These are phyloP conservation scores for Phytopythium ostracodes DNA, from an alignment of 352 stramenopile genomes.

Conservation along the genomic window DNA sequence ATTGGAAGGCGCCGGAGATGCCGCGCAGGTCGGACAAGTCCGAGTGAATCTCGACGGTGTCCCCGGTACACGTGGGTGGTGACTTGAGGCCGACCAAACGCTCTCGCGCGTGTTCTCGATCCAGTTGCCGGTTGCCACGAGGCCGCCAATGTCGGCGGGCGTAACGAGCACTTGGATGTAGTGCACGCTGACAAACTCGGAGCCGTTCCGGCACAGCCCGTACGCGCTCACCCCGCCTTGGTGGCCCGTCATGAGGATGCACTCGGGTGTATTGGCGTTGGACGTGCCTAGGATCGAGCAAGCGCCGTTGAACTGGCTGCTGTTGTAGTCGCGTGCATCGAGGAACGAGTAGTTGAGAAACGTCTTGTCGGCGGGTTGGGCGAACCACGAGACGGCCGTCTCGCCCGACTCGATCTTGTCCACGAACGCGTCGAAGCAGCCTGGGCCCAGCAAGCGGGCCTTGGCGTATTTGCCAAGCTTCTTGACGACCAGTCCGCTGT, in stretches of 20 bases:
- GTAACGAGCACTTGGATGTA: conserved; percentile 28
- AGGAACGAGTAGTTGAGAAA: conserved; percentile 32
- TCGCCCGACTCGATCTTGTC: conserved; percentile 20
- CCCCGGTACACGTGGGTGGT: conserved; percentile 9
- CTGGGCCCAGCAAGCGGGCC: conserved; percentile 22
- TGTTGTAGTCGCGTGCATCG: conserved; percentile 10
- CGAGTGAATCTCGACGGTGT: conserved; percentile 12
- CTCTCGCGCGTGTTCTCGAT: conserved; percentile 30
- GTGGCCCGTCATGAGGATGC: conserved; percentile 35
- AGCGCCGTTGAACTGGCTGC: conserved; percentile 11
- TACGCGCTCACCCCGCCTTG: conserved; percentile 32
- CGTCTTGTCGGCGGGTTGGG: conserved; percentile 23
- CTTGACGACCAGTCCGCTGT: conserved; percentile 24
- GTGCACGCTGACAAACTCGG: conserved; percentile 29
- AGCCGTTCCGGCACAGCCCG: conserved; percentile 26
- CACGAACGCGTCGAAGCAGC: conserved; percentile 20
- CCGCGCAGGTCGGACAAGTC: conserved; percentile 12
- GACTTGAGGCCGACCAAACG: conserved; percentile 21
- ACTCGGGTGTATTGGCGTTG: conserved; percentile 18
- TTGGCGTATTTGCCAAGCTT: conserved; percentile 34
- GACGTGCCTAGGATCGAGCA: conserved; percentile 20
- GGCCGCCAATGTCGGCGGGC: conserved; percentile 27
- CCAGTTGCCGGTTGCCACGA: conserved; percentile 23
- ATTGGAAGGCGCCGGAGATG: conserved; percentile 17
- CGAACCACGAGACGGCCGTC: conserved; percentile 23